A percentile compares a stretch with the other conserved stretches of the same genome.
These are phyloP conservation scores for Naumovozyma dairenensis DNA, from an alignment of 805 yeast genomes.

Conservation along the genomic window DNA sequence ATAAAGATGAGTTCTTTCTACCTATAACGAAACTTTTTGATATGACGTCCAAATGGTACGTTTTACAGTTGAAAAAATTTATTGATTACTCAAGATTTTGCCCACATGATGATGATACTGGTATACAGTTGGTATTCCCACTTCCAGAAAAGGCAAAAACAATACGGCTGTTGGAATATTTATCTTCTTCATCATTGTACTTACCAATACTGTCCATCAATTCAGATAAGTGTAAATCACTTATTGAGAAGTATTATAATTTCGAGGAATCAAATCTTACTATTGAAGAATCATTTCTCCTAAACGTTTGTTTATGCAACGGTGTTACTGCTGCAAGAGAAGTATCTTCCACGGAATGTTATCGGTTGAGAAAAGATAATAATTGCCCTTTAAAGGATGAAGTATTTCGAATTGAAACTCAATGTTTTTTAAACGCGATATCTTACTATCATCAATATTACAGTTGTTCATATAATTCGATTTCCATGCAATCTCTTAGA, in stretches of 20 bases:
- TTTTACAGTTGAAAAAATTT: conserved; percentile 10
- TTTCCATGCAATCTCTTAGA: conserved; percentile 40
- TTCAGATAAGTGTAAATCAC: conserved; percentile 1
- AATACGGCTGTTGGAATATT: conserved; percentile 6
- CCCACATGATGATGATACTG: conserved; percentile 1
- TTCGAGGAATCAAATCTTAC: conserved; percentile 4
- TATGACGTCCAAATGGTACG: conserved; percentile 11
- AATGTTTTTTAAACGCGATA: conserved; percentile 30
- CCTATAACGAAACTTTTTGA: conserved; percentile 7
- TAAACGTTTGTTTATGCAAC: conserved; percentile 9
- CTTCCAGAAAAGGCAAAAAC: conserved; percentile 6
- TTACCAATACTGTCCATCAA: conserved; percentile 4
- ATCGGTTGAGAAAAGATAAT: conserved; percentile 6
- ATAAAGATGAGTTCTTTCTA: conserved; percentile 2
- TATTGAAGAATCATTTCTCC: conserved; percentile 10
- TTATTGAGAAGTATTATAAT: conserved; percentile 6
- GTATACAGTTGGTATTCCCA: conserved; percentile 2
- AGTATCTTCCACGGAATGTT: conserved; percentile 4
- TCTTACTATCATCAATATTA: conserved; percentile 35
- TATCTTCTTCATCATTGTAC: conserved; percentile 2
- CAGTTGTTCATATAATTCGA: conserved; percentile 36
- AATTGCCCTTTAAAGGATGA: conserved; percentile 9
- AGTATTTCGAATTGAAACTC: conserved; percentile 10
- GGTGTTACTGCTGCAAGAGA: conserved; percentile 7
- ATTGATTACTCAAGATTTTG: conserved; percentile 6